A percentile compares a stretch with the other conserved stretches of the same genome.
Evolutionary conservation across 495 filamentous ascomycete genomes (phyloP).

Genomic region (Talaromyces stipitatus): DNA sequence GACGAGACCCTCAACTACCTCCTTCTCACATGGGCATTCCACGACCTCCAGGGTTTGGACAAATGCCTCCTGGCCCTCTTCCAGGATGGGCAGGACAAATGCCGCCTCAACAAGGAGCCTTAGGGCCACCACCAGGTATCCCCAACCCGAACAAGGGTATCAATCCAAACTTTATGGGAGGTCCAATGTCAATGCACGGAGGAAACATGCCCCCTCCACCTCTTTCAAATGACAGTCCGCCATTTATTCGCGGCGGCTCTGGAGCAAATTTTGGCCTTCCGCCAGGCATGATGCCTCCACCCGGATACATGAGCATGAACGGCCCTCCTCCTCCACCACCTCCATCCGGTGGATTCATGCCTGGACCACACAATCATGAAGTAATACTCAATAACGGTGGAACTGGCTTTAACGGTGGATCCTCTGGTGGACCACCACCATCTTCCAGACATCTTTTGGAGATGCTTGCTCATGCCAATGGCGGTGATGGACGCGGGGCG

Average conservation of each 20-base stretch:
- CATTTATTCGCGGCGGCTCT: conserved; percentile 28
- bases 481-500: conserved; percentile 25
- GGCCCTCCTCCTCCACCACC: conserved; percentile 36
- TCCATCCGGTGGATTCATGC: conserved; percentile 29
- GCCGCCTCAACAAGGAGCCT: conserved; percentile 23
- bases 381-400: conserved; percentile 33
- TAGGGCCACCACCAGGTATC: conserved; percentile 42
- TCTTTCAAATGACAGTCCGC: conserved; percentile 30
- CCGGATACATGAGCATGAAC: conserved; percentile 39
- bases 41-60: conserved; percentile 43
- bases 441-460: conserved; percentile 38
- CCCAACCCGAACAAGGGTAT: conserved; percentile 30
- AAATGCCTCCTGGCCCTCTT: conserved; percentile 35
- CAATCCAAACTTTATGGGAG: conserved; percentile 34
- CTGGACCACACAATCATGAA: conserved; percentile 37
- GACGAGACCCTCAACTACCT: conserved; percentile 18
- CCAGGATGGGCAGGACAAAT: conserved; percentile 34
- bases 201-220: conserved; percentile 15
- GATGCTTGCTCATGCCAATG: conserved; percentile 37
- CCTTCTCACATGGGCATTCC: conserved; percentile 32
- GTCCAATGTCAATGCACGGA: conserved; percentile 39
- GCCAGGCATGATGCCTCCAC: conserved; percentile 44
- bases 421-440: conserved; percentile 34
- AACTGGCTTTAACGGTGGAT: conserved; percentile 22
- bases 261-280: conserved; percentile 23